phyloP scores from a whole-genome alignment of 2,329 filamentous ascomycete species.

The Boeremia lycopersici region DNA sequence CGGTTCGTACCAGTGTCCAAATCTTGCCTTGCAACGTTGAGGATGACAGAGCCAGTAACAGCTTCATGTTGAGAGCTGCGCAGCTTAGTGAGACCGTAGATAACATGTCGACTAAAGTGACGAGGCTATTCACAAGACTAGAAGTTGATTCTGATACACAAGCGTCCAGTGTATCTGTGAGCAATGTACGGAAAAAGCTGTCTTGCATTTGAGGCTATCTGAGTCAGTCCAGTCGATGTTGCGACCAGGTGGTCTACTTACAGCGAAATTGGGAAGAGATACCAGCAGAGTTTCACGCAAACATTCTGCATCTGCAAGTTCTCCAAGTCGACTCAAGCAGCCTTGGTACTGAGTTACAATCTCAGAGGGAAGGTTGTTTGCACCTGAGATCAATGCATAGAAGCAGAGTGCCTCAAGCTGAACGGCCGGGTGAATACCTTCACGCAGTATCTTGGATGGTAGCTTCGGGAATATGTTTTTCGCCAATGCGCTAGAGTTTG shows the following conservation, averaged over 20 bases:
- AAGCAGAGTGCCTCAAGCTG: conserved; percentile 41
- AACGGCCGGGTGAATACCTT: conserved; percentile 24
- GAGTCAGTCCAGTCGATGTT: conserved; percentile 7
- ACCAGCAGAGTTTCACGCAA: conserved; percentile 27
- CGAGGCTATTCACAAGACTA: conserved; percentile 14
- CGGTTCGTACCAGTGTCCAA: conserved; percentile 22
- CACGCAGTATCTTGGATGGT: conserved; percentile 32
- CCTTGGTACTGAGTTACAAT: conserved; percentile 32
- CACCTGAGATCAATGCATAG: conserved; percentile 34
- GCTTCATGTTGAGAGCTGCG: conserved; percentile 21
- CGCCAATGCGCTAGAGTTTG: conserved; percentile 24
- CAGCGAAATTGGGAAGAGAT: conserved; percentile 37
- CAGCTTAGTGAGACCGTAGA: conserved; percentile 17
- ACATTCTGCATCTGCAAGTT: conserved; percentile 15
- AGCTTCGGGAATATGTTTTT: conserved; percentile 34
- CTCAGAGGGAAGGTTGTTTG: conserved; percentile 22
- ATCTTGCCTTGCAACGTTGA: conserved; percentile 29
- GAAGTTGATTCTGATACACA: conserved; percentile 15
- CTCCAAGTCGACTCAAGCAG: conserved; percentile 17
- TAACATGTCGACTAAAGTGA: conserved; percentile 27
- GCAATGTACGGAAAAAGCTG: conserved; percentile 18
- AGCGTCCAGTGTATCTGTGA: conserved; percentile 22
- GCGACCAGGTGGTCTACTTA: conserved; percentile 18
- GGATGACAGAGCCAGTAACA: conserved; percentile 36
- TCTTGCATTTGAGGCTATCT: conserved; percentile 29